A percentile compares a stretch with the other conserved stretches of the same genome.
Evolutionary conservation across 768 basidiomycete species (phyloP).

Genomic region (Pisolithus tinctorius): DNA sequence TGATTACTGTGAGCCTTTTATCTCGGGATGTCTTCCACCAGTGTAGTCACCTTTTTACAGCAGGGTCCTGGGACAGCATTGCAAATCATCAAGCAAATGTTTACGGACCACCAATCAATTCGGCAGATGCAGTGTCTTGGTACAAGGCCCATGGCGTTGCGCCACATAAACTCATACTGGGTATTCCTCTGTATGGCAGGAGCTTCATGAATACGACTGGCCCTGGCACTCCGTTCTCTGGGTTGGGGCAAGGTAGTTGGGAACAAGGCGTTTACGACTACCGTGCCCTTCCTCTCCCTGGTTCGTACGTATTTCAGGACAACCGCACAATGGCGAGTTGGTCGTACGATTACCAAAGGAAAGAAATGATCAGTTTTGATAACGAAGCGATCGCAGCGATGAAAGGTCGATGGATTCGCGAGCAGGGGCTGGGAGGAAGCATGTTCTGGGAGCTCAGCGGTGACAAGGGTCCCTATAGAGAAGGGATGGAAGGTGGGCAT

Average conservation of each 20-base stretch:
- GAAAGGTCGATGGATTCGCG: conserved; percentile 79
- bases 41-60: conserved; percentile 26
- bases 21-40: conserved; percentile 7
- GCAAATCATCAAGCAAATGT: conserved; percentile 87
- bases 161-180: conserved; percentile 77
- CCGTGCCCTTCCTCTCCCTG: conserved; percentile 76
- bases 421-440: conserved; percentile 74
- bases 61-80: conserved; percentile 68
- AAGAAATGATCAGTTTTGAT: conserved; percentile 84
- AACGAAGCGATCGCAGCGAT: conserved; percentile 55
- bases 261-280: conserved; percentile 92
- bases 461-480: conserved; percentile 64
- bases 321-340: conserved; percentile 68
- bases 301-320: conserved; percentile 60
- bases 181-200: conserved; percentile 90
- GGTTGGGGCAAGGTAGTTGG: conserved; percentile 86
- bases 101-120: conserved; percentile 59
- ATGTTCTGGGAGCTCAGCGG: conserved; percentile 96
- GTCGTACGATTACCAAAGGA: conserved; percentile 66
- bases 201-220: conserved; percentile 84
- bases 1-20: conserved; percentile 53
- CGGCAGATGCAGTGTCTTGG: conserved; percentile 57
- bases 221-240: conserved; percentile 71
- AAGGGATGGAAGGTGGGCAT: conserved; percentile 66
- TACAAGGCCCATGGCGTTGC: conserved; percentile 68